A percentile compares a stretch with the other conserved stretches of the same genome.
Conservation (phyloP, 768 basidiomycete species). For the Nidula microcarpa region DNA sequence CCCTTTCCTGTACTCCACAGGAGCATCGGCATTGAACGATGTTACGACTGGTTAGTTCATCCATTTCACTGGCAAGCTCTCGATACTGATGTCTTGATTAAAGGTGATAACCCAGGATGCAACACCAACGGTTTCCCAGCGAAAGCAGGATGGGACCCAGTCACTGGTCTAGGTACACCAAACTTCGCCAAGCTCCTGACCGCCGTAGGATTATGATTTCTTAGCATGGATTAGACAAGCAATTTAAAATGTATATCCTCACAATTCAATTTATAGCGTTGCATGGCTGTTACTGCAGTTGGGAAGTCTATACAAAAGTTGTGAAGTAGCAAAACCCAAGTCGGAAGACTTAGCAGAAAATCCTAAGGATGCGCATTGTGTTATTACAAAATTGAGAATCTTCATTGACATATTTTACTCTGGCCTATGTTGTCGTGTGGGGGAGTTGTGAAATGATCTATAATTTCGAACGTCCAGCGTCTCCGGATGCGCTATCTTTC, state of each 20-base stretch:
- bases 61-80: slow-evolving; percentile 29
- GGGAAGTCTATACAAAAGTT: too few species aligned
- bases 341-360: too few species aligned
- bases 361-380: too few species aligned
- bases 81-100: slow-evolving; percentile 19
- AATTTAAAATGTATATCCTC: neutral
- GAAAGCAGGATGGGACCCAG: slow-evolving; percentile 18
- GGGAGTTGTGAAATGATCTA: neutral
- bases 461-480: neutral
- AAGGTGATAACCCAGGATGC: slow-evolving; percentile 20
- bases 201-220: slow-evolving; percentile 1
- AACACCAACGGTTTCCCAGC: slow-evolving; percentile 17
- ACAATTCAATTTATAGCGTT: too few species aligned
- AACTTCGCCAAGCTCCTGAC: slow-evolving; percentile 15
- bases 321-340: too few species aligned
- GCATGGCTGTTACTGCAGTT: too few species aligned
- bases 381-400: too few species aligned
- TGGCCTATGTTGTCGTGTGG: too few species aligned
- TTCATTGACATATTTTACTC: too few species aligned
- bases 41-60: slow-evolving; percentile 14
- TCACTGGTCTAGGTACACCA: slow-evolving; percentile 20
- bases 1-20: slow-evolving; percentile 10
- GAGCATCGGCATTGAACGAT: slow-evolving; percentile 1
- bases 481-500: neutral
- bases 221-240: neutral